Conservation (phyloP, 257 asterid genomes). For the Anisodus acutangulus region DNA sequence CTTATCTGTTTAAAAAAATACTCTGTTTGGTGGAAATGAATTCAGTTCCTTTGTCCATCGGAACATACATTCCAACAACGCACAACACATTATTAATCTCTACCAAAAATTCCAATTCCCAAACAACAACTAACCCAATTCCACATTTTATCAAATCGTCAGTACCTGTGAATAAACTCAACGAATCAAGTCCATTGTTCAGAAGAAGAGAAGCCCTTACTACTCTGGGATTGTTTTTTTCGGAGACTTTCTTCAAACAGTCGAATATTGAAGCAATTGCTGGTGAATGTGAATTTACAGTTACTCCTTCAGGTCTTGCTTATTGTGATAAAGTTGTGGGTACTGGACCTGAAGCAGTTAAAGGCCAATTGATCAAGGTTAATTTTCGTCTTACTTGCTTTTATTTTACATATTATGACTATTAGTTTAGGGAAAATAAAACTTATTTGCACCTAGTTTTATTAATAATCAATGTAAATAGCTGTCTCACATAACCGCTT, state of each 20-base stretch:
- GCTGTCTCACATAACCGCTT: too few species aligned
- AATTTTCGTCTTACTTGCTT: neutral
- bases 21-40: slow-evolving; percentile 32
- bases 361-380: slow-evolving; percentile 58
- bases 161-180: neutral
- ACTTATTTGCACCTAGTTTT: too few species aligned
- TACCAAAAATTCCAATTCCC: neutral
- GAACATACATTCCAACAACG: slow-evolving; percentile 18
- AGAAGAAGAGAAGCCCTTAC: slow-evolving; percentile 46
- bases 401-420: neutral
- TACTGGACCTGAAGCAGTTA: slow-evolving; percentile 42
- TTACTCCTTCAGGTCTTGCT: slow-evolving; percentile 50
- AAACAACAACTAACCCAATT: neutral
- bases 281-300: slow-evolving; percentile 41
- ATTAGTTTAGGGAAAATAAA: neutral
- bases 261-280: slow-evolving; percentile 24
- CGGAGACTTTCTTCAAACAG: neutral
- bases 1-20: slow-evolving; percentile 15
- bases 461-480: too few species aligned
- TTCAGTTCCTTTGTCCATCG: slow-evolving; percentile 34
- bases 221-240: slow-evolving; percentile 32
- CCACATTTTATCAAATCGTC: neutral
- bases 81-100: neutral
- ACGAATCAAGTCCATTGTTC: neutral
- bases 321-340: slow-evolving; percentile 49